Base-by-base conservation (phyloP, 768 basidiomycete species). In the Sutorius australiensis region DNA sequence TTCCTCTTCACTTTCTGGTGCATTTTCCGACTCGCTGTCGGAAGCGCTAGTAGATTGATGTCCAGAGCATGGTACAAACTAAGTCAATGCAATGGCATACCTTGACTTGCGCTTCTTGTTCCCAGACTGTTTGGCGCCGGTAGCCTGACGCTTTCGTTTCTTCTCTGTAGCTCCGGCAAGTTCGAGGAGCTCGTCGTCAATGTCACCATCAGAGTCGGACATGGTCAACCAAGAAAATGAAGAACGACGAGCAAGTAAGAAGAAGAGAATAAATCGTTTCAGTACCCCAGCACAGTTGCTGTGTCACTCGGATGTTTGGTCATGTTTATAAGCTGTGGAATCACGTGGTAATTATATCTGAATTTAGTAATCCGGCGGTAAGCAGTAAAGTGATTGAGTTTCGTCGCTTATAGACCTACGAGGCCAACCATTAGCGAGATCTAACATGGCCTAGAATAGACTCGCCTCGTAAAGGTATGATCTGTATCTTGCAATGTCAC, bases 111-210 rank as follows among this genome's bases (percentile, higher is more conserved):
- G 80, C 63, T 86, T 82, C 72, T 90, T 86, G 58, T 72, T 71
- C 39, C 73, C 73, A n/a, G 73, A 67, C 36, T 69, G 65, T 57
- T 75, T 75, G 24, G 77, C 71, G 8, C 74, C 58, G 8, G 72
- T 66, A 48, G 80, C 81, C 42, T 77, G 77, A 56, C 77, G 75
- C 67, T 83, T 85, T 57, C 84, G 84, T 67, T 84, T 87, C 66
- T 86, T 84, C 46, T 81, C 74, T 32, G 73, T 75, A 1, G 81
- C 87, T 1, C 86, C 89, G 0, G 87, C 87, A 40, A 94, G 85
- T 62, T 81, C 89, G 39, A 93, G 83, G 27, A 93, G 82, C 66
- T 92, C 87, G 61, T 89, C 87, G 63, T 75, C 75, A 42, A 80
- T 72, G 58, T 81, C 73, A 28, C 75, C 75, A 61, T 80, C 77